Evolutionary conservation across 805 yeast species (phyloP), one percentile per base, ranked within the genome.

Genomic region (Ogataea nonfermentans): DNA sequence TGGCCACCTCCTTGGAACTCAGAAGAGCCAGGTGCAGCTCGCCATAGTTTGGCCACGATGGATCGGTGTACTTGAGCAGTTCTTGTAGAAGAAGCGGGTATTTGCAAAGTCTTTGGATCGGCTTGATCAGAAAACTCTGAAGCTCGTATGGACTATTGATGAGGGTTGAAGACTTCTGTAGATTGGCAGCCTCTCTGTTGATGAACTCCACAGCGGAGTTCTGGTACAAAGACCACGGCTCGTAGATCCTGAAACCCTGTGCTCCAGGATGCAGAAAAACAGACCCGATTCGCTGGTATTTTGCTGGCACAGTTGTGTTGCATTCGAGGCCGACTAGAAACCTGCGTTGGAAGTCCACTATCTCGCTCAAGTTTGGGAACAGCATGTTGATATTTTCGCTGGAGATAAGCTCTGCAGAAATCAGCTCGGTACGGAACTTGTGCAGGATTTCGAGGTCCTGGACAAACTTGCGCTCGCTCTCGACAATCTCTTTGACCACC

Each of bases 61-160:
- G 57, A 25, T 79, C 82, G 9, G 88, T 76, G 35, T 70, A 59
- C 57, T 87, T 88, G 35, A 86, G 60, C 37, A 93, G 69, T 56
- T 87, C 93, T 52, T 76, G 79, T 37, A 93, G 65, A 34, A 93
- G 69, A 36, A 93, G 66, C 2, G 98, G 99, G 62, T 93, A 93
- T 60, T 90, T 87, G 71, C 96, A 87, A n/a, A 93, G 73, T 48
- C 99, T 76, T 67, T 93, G 99, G 26, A 93, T 87, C 0, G 99
- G 99, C 61, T 91, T 93, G 52, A 93, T 78, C 29, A 93, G 71
- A 62, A 86, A 86, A 35, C 91, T 81, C 58, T 86, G 98, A 38
- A 93, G 70, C 61, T 91, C 99, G 57, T 89, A 81, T 29, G 87
- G 84, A 19, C 93, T 91, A 48, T 81, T 91, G 44, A 90, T 78